These are phyloP conservation scores for Russula sp. DNA, from an alignment of 768 basidiomycete genomes.

Conservation along the genomic window DNA sequence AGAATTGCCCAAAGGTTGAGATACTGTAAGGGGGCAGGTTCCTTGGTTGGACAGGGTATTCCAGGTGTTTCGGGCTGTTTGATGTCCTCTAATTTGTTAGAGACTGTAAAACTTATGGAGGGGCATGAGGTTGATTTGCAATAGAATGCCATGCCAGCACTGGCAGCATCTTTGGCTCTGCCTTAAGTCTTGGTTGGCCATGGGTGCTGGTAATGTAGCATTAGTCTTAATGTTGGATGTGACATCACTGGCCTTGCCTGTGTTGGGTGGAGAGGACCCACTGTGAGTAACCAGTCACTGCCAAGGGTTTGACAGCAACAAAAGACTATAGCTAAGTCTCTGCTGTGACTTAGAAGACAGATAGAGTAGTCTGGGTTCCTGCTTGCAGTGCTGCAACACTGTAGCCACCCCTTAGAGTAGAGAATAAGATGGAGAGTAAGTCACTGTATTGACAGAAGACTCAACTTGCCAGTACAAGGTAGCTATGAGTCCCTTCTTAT, in stretches of 20 bases:
- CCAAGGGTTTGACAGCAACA: too few relatives aligned
- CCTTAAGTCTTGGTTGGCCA: conserved; percentile 35
- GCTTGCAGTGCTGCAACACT: too few relatives aligned
- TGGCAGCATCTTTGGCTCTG: conserved; percentile 64
- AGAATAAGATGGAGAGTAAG: too few relatives aligned
- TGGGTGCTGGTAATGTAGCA: conserved; percentile 26
- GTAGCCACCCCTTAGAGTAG: too few relatives aligned
- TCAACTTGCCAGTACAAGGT: too few relatives aligned
- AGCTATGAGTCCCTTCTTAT: too few relatives aligned
- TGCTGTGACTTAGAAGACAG: too few relatives aligned
- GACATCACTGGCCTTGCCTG: conserved; percentile 27
- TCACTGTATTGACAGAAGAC: too few relatives aligned
- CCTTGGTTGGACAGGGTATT: conserved; percentile 5
- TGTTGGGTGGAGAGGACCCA: conserved; percentile 60
- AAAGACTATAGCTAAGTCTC: too few relatives aligned
- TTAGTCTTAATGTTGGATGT: conserved; percentile 31
- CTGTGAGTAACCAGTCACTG: conserved; percentile 48
- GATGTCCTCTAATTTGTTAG: conserved; percentile 58
- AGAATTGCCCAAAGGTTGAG: background rate
- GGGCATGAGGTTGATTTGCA: conserved; percentile 49
- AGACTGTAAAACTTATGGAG: conserved; percentile 68
- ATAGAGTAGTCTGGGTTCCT: too few relatives aligned
- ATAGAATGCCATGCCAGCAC: conserved; percentile 66
- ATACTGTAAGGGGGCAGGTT: background rate
- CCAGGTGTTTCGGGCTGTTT: background rate